Evolutionary conservation across 306 rosid genomes (phyloP).

Genomic region (Purshia tridentata): DNA sequence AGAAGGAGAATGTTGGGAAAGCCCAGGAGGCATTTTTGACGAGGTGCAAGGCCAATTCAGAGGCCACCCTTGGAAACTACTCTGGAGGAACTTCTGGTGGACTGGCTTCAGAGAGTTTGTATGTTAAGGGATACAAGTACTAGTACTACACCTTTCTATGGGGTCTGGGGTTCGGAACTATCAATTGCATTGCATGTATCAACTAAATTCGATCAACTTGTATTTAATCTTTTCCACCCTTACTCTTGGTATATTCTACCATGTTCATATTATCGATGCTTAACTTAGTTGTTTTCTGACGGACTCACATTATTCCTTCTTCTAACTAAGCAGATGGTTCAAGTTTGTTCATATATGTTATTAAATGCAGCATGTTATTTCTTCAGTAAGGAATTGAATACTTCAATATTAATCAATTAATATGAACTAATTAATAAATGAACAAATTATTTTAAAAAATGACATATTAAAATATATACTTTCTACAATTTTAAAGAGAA

Average conservation of each 20-base stretch:
- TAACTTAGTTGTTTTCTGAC: neutral
- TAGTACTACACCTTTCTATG: constrained; percentile 16
- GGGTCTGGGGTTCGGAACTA: neutral
- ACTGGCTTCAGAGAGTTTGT: constrained; percentile 67
- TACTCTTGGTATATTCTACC: neutral
- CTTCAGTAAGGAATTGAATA: no score
- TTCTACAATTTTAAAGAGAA: no score
- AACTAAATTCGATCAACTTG: constrained; percentile 1
- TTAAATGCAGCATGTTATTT: no score
- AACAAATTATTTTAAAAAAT: no score
- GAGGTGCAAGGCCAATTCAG: constrained; percentile 82
- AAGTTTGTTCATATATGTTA: no score
- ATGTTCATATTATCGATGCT: neutral
- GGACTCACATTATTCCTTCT: no score
- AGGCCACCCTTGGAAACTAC: constrained; percentile 76
- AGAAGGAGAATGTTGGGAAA: constrained; percentile 70
- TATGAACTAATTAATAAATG: no score
- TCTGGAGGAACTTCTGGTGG: constrained; percentile 48
- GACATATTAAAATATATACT: no score
- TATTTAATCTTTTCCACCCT: neutral
- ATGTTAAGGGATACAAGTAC: constrained; percentile 68
- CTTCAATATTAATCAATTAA: no score
- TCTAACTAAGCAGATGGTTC: no score
- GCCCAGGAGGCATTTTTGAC: constrained; percentile 70
- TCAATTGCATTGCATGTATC: constrained; percentile 4